A percentile compares a stretch with the other conserved stretches of the same genome.
These are phyloP conservation scores for Pseudozyma sp. DNA, from an alignment of 1,284 basidiomycete species.

Conservation along the genomic window DNA sequence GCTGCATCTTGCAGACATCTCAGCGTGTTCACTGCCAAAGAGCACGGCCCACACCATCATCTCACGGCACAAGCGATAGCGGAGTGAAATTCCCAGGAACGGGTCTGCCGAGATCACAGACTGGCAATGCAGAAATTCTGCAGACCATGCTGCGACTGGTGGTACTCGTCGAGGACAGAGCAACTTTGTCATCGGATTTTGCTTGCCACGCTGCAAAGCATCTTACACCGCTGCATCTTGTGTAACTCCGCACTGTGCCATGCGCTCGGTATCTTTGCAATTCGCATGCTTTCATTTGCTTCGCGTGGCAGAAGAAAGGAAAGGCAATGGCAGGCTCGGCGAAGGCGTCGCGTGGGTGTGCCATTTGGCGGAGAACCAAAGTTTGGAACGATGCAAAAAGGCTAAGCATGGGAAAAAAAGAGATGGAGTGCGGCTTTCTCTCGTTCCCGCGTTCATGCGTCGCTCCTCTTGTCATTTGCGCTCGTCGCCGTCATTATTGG, in stretches of 20 bases:
- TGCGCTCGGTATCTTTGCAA: neutral
- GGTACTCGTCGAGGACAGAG: neutral
- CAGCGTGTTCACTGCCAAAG: neutral
- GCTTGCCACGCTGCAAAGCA: conserved; percentile 3
- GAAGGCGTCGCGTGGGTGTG: conserved; percentile 15
- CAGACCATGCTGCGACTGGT: neutral
- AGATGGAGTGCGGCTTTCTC: neutral
- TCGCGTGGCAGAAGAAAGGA: conserved; percentile 16
- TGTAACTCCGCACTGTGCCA: neutral
- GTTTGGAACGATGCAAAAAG: conserved; percentile 1
- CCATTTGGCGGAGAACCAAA: neutral
- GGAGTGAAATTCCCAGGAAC: neutral
- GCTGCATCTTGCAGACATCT: neutral
- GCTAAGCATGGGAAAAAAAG: conserved; percentile 1
- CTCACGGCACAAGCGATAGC: neutral
- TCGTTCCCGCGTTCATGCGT: neutral
- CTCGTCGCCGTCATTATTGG: neutral
- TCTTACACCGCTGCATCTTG: conserved; percentile 1
- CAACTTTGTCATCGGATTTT: neutral
- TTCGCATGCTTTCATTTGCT: no score
- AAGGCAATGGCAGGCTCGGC: conserved; percentile 6
- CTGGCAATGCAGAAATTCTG: neutral
- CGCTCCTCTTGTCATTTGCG: neutral
- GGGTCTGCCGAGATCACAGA: neutral
- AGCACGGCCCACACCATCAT: no score